Base-by-base conservation (phyloP, 768 basidiomycete genomes). In the Hebeloma cylindrosporum region DNA sequence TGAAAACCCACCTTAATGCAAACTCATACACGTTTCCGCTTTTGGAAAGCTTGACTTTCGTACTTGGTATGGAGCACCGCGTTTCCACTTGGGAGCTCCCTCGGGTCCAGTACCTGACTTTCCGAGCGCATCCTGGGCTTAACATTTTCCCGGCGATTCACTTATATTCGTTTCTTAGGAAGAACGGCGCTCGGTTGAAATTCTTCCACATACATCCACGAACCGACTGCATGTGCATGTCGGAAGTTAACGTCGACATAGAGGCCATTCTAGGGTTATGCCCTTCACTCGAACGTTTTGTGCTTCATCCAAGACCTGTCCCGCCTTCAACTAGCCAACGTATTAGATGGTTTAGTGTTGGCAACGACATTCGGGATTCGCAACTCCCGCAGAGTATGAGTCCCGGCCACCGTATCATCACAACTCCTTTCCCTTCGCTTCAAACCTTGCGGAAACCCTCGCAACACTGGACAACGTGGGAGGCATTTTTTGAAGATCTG, bases 331-430 rank as follows among this genome's bases (percentile, higher is more conserved):
- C 25, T 9, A 39, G 41, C 40, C 6, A 11, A 21, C 21, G 26
- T 2, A 16, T 47, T 27, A 35, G 36, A 26, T 47, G 46, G 39
- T 25, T 47, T 18, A 40, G 41, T 41, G 11, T 47, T 47, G 46
- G 40, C 25, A 29, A 34, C n/a, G 17, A 8, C 22, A 23, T 33
- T 13, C 14, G 9, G 16, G 23, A 31, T 11, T 26, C 9, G 13
- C n/a, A n/a, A n/a, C n/a, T n/a, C n/a, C n/a, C n/a, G n/a, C 17
- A 10, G 13, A n/a, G 14, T 21, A 20, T 27, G n/a, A 14, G 18
- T 40, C 20, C 8, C n/a, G 26, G 10, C 14, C 4, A 21, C 28
- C 11, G 10, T 13, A 21, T 7, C 8, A 25, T 41, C 16, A 18
- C 17, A 17, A 7, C 31, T 13, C 25, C 18, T 1, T 40, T 47